Evolutionary conservation across 2,329 filamentous ascomycete species (phyloP).

Genomic region (Grosmannia huntii): DNA sequence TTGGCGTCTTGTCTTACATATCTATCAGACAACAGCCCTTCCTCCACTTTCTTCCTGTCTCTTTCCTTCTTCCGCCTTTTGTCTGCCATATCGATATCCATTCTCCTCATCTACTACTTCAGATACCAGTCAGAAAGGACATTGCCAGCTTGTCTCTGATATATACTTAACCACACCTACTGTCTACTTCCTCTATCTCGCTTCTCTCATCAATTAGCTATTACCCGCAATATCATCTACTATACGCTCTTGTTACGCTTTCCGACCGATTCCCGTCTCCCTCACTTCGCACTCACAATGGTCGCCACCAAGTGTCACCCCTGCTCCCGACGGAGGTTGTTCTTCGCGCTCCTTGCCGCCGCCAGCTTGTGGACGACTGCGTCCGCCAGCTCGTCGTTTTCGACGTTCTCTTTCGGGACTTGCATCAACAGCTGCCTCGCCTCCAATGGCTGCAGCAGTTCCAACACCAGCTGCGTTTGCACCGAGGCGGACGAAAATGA

Average conservation of each 20-base stretch:
- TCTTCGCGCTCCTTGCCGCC: background rate
- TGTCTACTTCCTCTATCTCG: background rate
- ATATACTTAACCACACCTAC: background rate
- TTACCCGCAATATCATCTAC: background rate
- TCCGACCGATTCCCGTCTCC: background rate
- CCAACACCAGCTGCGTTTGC: conserved; percentile 11
- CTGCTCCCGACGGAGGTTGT: background rate
- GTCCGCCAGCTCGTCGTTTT: background rate
- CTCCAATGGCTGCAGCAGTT: conserved; percentile 8
- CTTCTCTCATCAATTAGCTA: background rate
- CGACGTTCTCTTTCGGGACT: conserved; percentile 4
- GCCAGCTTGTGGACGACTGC: background rate
- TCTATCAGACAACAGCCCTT: background rate
- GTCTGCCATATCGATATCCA: background rate
- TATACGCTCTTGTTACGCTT: background rate
- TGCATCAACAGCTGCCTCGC: conserved; percentile 10
- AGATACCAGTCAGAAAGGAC: background rate
- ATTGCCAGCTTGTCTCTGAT: background rate
- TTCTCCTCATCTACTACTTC: background rate
- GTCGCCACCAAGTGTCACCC: background rate
- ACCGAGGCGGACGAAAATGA: background rate
- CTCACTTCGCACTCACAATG: background rate
- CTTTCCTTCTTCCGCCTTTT: background rate
- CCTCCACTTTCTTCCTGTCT: background rate
- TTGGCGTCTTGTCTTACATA: background rate